Conservation (phyloP, 2,329 filamentous ascomycete species). For the Nemania sp. region DNA sequence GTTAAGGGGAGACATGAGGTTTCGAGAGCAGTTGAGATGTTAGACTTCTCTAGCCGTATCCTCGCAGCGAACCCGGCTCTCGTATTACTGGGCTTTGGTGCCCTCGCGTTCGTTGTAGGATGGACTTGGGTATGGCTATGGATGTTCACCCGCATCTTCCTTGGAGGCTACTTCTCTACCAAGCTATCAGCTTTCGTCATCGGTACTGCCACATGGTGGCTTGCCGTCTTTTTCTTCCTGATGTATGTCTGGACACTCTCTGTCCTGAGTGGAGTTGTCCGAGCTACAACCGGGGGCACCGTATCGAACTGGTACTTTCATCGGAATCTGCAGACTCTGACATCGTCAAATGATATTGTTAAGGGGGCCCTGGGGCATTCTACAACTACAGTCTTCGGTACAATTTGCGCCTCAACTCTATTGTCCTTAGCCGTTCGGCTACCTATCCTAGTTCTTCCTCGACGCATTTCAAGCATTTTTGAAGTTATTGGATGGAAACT, state of each 20-base stretch:
- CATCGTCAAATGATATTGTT: conserved; percentile 84
- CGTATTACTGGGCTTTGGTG: conserved; percentile 83
- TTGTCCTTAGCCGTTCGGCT: conserved; percentile 84
- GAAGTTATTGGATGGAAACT: conserved; percentile 82
- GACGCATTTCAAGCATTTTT: conserved; percentile 72
- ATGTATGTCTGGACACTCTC: conserved; percentile 96
- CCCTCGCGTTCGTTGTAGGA: conserved; percentile 78
- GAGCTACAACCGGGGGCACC: conserved; percentile 91
- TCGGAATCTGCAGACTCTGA: conserved; percentile 81
- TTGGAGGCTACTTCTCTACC: conserved; percentile 85
- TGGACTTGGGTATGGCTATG: conserved; percentile 98
- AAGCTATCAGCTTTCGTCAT: conserved; percentile 78
- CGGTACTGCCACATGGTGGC: conserved; percentile 90
- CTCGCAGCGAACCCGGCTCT: conserved; percentile 86
- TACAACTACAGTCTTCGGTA: conserved; percentile 87
- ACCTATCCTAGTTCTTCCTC: conserved; percentile 85
- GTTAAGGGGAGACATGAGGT: conserved; percentile 84
- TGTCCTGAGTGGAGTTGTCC: conserved; percentile 87
- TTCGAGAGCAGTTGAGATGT: conserved; percentile 83
- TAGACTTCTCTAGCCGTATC: conserved; percentile 93
- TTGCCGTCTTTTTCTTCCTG: conserved; percentile 90
- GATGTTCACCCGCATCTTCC: conserved; percentile 96
- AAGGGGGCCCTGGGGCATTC: conserved; percentile 85
- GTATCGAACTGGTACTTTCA: conserved; percentile 99
- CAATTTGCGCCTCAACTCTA: conserved; percentile 88